phyloP scores from a whole-genome alignment of 768 basidiomycete species.

The Collybia mongolica region DNA sequence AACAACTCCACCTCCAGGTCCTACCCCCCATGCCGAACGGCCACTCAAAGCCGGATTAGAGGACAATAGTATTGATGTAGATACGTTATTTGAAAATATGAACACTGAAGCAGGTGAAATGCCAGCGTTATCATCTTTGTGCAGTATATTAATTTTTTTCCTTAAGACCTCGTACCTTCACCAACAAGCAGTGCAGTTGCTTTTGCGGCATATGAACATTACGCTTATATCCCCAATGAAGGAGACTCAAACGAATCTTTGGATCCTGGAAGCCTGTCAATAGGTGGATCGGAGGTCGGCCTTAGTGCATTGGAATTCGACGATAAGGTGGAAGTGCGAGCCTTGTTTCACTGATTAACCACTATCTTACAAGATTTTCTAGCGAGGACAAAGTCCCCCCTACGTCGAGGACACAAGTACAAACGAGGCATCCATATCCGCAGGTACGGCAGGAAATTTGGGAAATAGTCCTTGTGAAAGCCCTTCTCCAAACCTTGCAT shows the following conservation, averaged over 20 bases:
- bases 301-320: not conserved
- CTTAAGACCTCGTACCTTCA: too few relatives aligned
- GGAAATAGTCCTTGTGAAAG: not conserved
- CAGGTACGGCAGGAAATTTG: too few relatives aligned
- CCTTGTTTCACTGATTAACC: not conserved
- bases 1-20: constrained; percentile 34
- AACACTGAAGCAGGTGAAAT: too few relatives aligned
- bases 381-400: too few relatives aligned
- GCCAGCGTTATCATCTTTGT: too few relatives aligned
- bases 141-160: too few relatives aligned
- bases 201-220: not conserved
- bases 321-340: not conserved
- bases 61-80: constrained; percentile 25
- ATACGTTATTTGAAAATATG: constrained; percentile 29
- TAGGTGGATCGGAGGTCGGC: not conserved
- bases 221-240: not conserved
- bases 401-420: too few relatives aligned
- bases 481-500: not conserved
- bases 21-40: constrained; percentile 34
- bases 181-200: too few relatives aligned
- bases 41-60: constrained; percentile 25
- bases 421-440: too few relatives aligned
- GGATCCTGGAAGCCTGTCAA: constrained; percentile 25
- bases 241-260: constrained; percentile 14
- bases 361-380: too few relatives aligned